A percentile compares a stretch with the other conserved stretches of the same genome.
Conservation (phyloP, 164 flowering plant species). For the Echeveria elegans region DNA sequence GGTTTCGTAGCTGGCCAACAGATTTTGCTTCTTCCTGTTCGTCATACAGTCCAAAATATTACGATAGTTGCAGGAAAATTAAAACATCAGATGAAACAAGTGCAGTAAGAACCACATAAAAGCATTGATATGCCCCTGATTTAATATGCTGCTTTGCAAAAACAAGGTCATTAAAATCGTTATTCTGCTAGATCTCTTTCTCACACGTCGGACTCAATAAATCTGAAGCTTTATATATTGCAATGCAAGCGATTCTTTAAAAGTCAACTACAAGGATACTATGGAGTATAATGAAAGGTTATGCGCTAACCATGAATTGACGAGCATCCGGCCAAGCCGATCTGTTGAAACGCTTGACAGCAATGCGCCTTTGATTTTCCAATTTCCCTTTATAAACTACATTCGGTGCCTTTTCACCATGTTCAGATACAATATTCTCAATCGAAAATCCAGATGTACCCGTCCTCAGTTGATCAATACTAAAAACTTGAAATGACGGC, state of each 20-base stretch:
- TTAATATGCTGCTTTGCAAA: too few relatives aligned
- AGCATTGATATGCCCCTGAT: neutral
- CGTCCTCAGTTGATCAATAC: neutral
- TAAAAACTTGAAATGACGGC: neutral
- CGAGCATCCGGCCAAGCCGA: constrained; percentile 9
- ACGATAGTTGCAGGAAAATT: neutral
- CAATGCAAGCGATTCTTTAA: too few relatives aligned
- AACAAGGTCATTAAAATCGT: too few relatives aligned
- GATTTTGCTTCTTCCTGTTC: constrained; percentile 84
- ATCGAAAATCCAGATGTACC: constrained; percentile 5
- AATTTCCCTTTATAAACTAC: constrained; percentile 8
- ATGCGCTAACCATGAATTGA: constrained; percentile 7
- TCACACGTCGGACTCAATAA: too few relatives aligned
- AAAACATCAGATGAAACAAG: neutral
- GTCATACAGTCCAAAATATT: constrained; percentile 2
- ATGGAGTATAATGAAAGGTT: neutral
- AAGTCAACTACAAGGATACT: too few relatives aligned
- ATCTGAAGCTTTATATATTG: too few relatives aligned
- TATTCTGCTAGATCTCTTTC: too few relatives aligned
- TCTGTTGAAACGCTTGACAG: constrained; percentile 9
- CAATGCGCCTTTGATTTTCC: neutral
- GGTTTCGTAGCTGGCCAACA: constrained; percentile 80
- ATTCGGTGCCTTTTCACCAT: constrained; percentile 8
- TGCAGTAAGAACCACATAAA: neutral
- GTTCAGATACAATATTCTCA: constrained; percentile 8